Conservation (phyloP, 768 basidiomycete genomes). For the Lentinula boryana region DNA sequence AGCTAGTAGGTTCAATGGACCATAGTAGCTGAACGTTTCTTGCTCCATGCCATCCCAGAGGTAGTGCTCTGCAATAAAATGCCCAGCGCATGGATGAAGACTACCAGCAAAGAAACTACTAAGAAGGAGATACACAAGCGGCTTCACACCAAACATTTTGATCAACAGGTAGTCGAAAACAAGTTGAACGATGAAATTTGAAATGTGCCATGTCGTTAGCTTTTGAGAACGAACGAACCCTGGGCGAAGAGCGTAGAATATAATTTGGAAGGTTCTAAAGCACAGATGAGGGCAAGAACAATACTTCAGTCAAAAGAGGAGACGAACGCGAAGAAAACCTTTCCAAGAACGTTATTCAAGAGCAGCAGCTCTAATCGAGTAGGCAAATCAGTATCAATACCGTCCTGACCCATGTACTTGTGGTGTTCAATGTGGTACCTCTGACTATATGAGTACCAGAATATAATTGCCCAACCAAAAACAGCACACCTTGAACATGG, state of each 20-base stretch:
- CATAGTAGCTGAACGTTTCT: conserved; percentile 98
- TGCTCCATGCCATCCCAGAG: conserved; percentile 89
- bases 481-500: conserved; percentile 79
- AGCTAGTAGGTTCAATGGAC: conserved; percentile 79
- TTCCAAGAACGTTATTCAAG: conserved; percentile 93
- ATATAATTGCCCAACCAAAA: not conserved
- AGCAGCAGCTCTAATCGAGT: conserved; percentile 78
- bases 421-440: conserved; percentile 96
- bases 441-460: conserved; percentile 25
- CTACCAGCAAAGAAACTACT: conserved; percentile 96
- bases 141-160: conserved; percentile 29
- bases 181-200: conserved; percentile 70
- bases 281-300: not conserved
- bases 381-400: conserved; percentile 93
- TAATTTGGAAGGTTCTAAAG: conserved; percentile 90
- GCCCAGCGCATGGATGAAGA: conserved; percentile 91
- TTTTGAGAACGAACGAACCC: conserved; percentile 84
- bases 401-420: conserved; percentile 92
- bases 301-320: not conserved
- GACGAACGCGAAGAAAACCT: conserved; percentile 93
- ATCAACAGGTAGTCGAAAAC: conserved; percentile 68
- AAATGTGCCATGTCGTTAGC: conserved; percentile 76
- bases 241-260: conserved; percentile 97
- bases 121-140: conserved; percentile 77
- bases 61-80: conserved; percentile 98